These are phyloP conservation scores for Domatiomyces globalis DNA, from an alignment of 2,329 filamentous ascomycete species.

Conservation along the genomic window DNA sequence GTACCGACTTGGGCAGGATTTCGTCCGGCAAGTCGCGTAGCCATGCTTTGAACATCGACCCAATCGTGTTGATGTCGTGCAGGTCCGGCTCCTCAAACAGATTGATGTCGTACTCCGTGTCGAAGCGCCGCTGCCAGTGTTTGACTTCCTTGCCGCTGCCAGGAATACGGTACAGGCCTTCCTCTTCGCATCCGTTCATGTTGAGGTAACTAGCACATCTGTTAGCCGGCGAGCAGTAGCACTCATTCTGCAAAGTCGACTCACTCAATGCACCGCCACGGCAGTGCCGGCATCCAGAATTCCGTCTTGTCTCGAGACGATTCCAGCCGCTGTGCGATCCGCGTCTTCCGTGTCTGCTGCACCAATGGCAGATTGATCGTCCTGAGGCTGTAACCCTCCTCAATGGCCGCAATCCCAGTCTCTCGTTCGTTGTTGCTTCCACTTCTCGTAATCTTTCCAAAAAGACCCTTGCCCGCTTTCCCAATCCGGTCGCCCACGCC, in stretches of 20 bases:
- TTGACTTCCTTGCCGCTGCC: conserved; percentile 83
- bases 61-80: conserved; percentile 93
- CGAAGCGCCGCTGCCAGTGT: conserved; percentile 84
- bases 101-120: conserved; percentile 74
- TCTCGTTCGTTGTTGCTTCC: conserved; percentile 54
- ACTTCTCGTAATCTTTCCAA: conserved; percentile 61
- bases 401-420: conserved; percentile 41
- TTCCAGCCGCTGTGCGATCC: conserved; percentile 80
- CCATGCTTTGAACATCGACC: conserved; percentile 94
- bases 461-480: conserved; percentile 68
- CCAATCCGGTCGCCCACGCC: conserved; percentile 56
- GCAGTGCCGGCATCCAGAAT: conserved; percentile 96
- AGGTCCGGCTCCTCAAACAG: conserved; percentile 75
- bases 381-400: conserved; percentile 70
- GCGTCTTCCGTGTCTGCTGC: conserved; percentile 76
- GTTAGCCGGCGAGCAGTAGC: conserved; percentile 3
- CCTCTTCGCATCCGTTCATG: conserved; percentile 84
- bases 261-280: conserved; percentile 84
- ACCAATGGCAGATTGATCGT: conserved; percentile 76
- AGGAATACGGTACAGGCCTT: conserved; percentile 83
- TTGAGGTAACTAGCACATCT: conserved; percentile 55
- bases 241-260: conserved; percentile 17
- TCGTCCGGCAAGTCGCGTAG: conserved; percentile 88
- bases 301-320: conserved; percentile 89
- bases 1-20: conserved; percentile 71